These are phyloP conservation scores for Talaromyces atroroseus DNA, from an alignment of 2,329 filamentous ascomycete species.

Conservation along the genomic window DNA sequence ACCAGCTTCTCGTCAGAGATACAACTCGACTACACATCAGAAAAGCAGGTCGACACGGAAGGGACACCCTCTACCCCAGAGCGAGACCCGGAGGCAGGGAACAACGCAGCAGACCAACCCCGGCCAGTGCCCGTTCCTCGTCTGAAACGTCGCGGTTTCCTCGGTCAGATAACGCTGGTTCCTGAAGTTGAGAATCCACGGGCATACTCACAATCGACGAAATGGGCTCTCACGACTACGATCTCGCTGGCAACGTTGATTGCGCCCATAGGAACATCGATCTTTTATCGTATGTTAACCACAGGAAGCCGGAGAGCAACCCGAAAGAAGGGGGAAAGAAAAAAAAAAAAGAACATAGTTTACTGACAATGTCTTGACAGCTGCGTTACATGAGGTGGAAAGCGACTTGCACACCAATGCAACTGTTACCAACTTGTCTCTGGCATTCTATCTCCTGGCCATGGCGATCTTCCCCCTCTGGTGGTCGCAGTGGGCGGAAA, in stretches of 20 bases:
- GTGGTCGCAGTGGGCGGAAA: slow-evolving; percentile 39
- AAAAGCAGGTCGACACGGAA: neutral
- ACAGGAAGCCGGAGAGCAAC: neutral
- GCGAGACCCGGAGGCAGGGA: neutral
- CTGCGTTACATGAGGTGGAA: slow-evolving; percentile 61
- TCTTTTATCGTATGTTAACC: slow-evolving; percentile 63
- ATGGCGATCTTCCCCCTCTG: slow-evolving; percentile 82
- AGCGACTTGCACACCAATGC: slow-evolving; percentile 56
- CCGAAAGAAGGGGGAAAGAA: no score
- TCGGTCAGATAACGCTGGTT: slow-evolving; percentile 64
- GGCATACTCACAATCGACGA: slow-evolving; percentile 65
- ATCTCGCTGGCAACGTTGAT: slow-evolving; percentile 71
- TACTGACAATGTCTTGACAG: slow-evolving; percentile 39
- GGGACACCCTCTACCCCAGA: neutral
- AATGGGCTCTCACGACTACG: slow-evolving; percentile 78
- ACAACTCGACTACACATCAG: neutral
- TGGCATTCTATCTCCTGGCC: slow-evolving; percentile 74
- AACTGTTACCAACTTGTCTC: slow-evolving; percentile 67
- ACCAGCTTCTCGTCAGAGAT: neutral
- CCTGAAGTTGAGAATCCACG: slow-evolving; percentile 74
- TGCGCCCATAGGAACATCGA: slow-evolving; percentile 76
- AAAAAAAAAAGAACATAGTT: no score
- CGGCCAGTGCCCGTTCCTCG: slow-evolving; percentile 36
- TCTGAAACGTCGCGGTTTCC: slow-evolving; percentile 60
- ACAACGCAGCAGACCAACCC: neutral